Base-by-base conservation (phyloP, 768 basidiomycete genomes). In the Collybiopsis confluens region DNA sequence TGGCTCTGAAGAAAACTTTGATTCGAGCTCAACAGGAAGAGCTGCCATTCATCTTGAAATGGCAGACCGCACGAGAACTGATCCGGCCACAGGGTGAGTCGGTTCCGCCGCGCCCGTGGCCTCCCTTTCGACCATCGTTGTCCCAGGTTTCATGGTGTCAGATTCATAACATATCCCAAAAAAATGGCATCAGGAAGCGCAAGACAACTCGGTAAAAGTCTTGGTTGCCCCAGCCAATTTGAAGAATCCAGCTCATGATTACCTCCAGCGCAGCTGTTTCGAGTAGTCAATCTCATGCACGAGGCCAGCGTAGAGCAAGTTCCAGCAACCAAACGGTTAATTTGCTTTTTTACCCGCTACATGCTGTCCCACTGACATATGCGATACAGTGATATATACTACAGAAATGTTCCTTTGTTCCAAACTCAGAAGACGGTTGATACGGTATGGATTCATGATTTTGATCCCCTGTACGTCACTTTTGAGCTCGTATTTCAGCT, bases 381-480 rank as follows among this genome's bases (percentile, higher is more conserved):
- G 7, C 10, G 10, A 18, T 9, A 11, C 54, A 93, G 94, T 13
- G 93, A 96, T 66, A 78, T 96, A 15, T 98, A 81, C 68, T 98
- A 98, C 70, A 83, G 83, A 58, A 91, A 96, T 54, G 87, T 92
- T 1, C 58, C 66, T 0, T 70, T 97, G 4, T 98, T 96, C 70
- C 82, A 76, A 56, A 80, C 73, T 6, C 95, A 98, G 65, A 68
- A 71, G n/a, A 76, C 78, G 0, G 92, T 96, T 1, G 90, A 98
- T 67, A 75, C 75, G 56, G 94, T 91, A 58, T 46, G 50, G 16
- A 18, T 9, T 16, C 26, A 23, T 1, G 4, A n/a, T 21, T 23
- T 23, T 16, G 7, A 42, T 10, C 18, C 26, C 11, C 38, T 23
- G 15, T 15, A 28, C 21, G 40, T 15, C 1, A 11, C 40, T 41